These are phyloP conservation scores for Epichloe bromicola DNA, from an alignment of 2,329 filamentous ascomycete species.

Conservation along the genomic window DNA sequence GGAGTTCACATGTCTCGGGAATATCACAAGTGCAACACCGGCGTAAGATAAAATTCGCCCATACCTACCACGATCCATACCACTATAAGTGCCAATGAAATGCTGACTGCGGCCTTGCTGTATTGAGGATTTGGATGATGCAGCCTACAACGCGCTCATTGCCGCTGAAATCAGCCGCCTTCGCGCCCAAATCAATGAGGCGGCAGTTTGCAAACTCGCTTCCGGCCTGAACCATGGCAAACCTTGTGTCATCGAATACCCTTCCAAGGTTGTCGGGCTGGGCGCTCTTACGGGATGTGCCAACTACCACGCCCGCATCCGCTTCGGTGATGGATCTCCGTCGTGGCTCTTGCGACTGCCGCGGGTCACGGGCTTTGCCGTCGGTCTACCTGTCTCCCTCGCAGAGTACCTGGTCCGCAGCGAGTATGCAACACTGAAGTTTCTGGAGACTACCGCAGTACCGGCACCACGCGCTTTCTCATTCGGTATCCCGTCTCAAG, in stretches of 20 bases:
- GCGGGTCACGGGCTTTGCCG: conserved; percentile 7
- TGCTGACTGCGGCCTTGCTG: too few relatives aligned
- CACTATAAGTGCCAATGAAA: too few relatives aligned
- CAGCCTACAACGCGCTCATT: conserved; percentile 3
- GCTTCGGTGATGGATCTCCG: conserved; percentile 14
- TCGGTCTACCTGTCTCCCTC: conserved; percentile 8
- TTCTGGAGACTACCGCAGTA: conserved; percentile 18
- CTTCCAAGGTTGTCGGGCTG: conserved; percentile 2
- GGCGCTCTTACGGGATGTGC: conserved; percentile 14
- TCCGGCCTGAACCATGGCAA: conserved; percentile 7
- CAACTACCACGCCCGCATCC: conserved; percentile 18
- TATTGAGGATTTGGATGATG: not conserved
- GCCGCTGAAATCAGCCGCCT: conserved; percentile 7
- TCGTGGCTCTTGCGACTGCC: conserved; percentile 16
- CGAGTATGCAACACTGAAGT: conserved; percentile 21
- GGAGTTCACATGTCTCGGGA: not conserved
- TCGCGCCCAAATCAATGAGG: conserved; percentile 7
- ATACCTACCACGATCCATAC: too few relatives aligned
- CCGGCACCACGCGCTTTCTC: conserved; percentile 16
- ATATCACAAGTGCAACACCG: conserved; percentile 3
- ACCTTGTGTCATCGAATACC: conserved; percentile 7
- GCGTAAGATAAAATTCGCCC: too few relatives aligned
- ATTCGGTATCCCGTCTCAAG: conserved; percentile 5
- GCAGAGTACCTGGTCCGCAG: conserved; percentile 13
- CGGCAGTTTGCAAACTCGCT: conserved; percentile 9